Evolutionary conservation across 1,139 yeast species (phyloP).

Genomic region (Diutina siamensis): DNA sequence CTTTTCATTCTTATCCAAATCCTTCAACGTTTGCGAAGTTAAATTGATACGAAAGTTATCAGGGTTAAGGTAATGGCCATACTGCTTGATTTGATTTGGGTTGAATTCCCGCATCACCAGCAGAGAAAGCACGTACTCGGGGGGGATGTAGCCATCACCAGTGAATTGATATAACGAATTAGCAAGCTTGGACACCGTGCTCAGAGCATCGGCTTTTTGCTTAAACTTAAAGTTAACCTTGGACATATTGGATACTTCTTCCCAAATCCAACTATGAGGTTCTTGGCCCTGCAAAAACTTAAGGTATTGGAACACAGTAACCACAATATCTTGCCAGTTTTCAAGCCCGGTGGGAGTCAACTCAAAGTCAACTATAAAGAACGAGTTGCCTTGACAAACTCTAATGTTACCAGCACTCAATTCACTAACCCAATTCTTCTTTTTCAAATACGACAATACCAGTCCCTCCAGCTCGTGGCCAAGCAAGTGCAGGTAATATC

Average conservation of each 20-base stretch:
- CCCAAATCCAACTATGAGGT: slow-evolving; percentile 50
- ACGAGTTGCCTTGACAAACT: slow-evolving; percentile 58
- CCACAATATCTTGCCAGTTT: slow-evolving; percentile 50
- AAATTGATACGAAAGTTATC: slow-evolving; percentile 53
- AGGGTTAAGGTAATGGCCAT: slow-evolving; percentile 38
- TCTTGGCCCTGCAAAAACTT: slow-evolving; percentile 38
- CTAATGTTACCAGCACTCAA: slow-evolving; percentile 54
- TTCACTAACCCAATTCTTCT: slow-evolving; percentile 68
- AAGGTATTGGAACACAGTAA: slow-evolving; percentile 59
- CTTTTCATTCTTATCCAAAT: slow-evolving; percentile 40
- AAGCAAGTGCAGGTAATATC: slow-evolving; percentile 64
- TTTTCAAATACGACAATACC: slow-evolving; percentile 54
- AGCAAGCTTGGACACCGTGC: slow-evolving; percentile 45
- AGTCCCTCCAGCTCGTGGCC: slow-evolving; percentile 94
- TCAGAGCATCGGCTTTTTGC: slow-evolving; percentile 54
- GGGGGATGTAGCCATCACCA: slow-evolving; percentile 41
- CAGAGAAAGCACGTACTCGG: slow-evolving; percentile 46
- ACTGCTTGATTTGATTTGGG: slow-evolving; percentile 40
- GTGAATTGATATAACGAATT: slow-evolving; percentile 28
- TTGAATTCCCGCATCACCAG: slow-evolving; percentile 50
- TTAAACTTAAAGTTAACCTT: slow-evolving; percentile 48
- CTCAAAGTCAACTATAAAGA: slow-evolving; percentile 59
- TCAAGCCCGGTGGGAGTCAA: slow-evolving; percentile 63
- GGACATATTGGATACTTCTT: slow-evolving; percentile 37
- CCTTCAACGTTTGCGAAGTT: slow-evolving; percentile 36